phyloP scores from a whole-genome alignment of 2,329 filamentous ascomycete genomes.

The Furcasterigmium sp. region DNA sequence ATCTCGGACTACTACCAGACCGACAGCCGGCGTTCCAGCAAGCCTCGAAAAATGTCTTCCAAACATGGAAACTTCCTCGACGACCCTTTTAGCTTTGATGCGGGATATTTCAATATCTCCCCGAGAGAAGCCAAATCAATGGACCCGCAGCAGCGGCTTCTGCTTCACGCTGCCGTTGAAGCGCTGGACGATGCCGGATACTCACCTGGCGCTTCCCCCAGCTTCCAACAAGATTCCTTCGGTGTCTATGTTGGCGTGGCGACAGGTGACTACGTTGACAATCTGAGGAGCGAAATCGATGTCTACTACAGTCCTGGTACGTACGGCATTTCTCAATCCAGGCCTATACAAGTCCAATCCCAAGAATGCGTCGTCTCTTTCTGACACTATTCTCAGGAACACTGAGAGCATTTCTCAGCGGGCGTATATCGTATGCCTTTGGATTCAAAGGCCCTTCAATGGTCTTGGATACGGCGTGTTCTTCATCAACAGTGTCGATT shows the following conservation, averaged over 20 bases:
- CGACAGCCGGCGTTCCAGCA: not conserved
- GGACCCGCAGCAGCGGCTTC: constrained; percentile 25
- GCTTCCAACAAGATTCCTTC: constrained; percentile 19
- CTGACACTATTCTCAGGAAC: constrained; percentile 21
- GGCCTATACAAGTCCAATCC: too few species aligned
- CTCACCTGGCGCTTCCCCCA: constrained; percentile 11
- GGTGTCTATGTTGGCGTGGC: constrained; percentile 15
- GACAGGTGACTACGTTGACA: constrained; percentile 13
- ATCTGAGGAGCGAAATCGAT: constrained; percentile 5
- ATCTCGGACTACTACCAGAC: not conserved
- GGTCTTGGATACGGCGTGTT: constrained; percentile 30
- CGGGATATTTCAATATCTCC: constrained; percentile 33
- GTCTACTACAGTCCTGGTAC: not conserved
- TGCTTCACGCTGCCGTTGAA: constrained; percentile 30
- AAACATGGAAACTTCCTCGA: constrained; percentile 17
- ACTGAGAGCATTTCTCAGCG: constrained; percentile 23
- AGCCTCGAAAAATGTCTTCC: not conserved
- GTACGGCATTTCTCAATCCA: constrained; percentile 9
- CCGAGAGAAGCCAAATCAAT: constrained; percentile 21
- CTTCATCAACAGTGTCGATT: constrained; percentile 26
- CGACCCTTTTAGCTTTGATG: constrained; percentile 24
- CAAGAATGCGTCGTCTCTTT: too few species aligned
- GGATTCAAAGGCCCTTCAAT: constrained; percentile 27
- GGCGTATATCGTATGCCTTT: constrained; percentile 26
- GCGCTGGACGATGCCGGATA: constrained; percentile 19